Conservation (phyloP, 441 rosid species). For the Croton laevigatus region DNA sequence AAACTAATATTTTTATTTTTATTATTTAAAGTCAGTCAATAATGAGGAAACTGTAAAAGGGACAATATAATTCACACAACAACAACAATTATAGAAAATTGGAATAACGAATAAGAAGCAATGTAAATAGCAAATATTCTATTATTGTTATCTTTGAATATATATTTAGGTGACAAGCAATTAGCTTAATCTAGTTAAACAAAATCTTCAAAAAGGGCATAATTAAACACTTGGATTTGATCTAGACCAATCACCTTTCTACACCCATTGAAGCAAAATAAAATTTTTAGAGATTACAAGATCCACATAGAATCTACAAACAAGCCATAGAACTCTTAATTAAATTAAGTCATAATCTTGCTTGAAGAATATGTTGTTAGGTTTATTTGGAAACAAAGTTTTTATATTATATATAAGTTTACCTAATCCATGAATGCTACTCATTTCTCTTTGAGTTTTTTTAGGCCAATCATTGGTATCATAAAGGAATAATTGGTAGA, state of each 20-base stretch:
- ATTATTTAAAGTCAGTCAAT: no score
- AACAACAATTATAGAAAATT: background rate
- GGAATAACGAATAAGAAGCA: background rate
- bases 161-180: conserved; percentile 41
- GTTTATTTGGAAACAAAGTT: conserved; percentile 31
- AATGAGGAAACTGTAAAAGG: no score
- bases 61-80: no score
- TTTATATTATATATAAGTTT: conserved; percentile 12
- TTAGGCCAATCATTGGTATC: conserved; percentile 44
- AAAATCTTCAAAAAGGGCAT: conserved; percentile 22
- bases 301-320: conserved; percentile 29
- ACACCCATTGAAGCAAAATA: conserved; percentile 15
- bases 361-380: conserved; percentile 33
- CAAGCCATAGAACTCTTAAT: background rate
- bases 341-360: conserved; percentile 8
- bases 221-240: conserved; percentile 35
- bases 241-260: conserved; percentile 40
- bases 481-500: conserved; percentile 38
- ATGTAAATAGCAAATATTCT: background rate
- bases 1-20: no score
- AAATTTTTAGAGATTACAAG: conserved; percentile 20
- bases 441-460: conserved; percentile 25
- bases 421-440: conserved; percentile 42
- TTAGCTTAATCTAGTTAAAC: conserved; percentile 24
- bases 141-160: background rate